Evolutionary conservation across 805 yeast species (phyloP), one percentile per base, ranked within the genome.

Genomic region (Metschnikowia baotianmanensis): DNA sequence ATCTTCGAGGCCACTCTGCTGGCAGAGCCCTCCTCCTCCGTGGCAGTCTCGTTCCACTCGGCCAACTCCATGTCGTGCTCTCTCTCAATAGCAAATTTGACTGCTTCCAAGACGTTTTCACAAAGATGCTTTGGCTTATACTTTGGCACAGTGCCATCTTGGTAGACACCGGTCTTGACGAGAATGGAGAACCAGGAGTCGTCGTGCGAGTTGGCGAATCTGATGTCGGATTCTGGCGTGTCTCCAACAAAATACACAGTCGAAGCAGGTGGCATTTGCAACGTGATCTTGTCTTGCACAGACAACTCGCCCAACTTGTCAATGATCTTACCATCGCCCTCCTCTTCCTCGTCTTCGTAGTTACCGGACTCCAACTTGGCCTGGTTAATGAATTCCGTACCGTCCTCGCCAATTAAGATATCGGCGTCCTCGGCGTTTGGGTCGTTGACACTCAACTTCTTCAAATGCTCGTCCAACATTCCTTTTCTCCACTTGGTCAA

Each of bases 161-260:
- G 81, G 63, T 85, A 86, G 42, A 86, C 95, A 59, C 95, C 95
- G 27, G 95, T 86, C 63, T 86, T 83, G 28, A 86, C 95, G 56
- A 86, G 71, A 44, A 86, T 86, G 20, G 95, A 85, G 63, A 75
- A 80, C 95, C 95, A 86, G 22, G 88, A 79, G 45, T 78, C 78
- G 58, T 86, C 93, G 63, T 85, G 91, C 15, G 89, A 81, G 67
- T 86, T 86, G 39, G 95, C 95, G 66, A 86, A 86, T 61, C 93
- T 72, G 48, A 86, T 86, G 61, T 86, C 95, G 6, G 90, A 82
- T 65, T 86, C 95, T 15, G 95, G 95, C 11, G 95, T 86, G 58
- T 86, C 95, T 54, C 95, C 95, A 37, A 86, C 93, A 65, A 86
- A 86, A 61, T 86, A 86, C 12, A 86, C 95, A 0, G 93, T 85